A percentile compares a stretch with the other conserved stretches of the same genome.
These are phyloP conservation scores for Eimeria brunetti DNA, from an alignment of 169 alveolate species.

Conservation along the genomic window DNA sequence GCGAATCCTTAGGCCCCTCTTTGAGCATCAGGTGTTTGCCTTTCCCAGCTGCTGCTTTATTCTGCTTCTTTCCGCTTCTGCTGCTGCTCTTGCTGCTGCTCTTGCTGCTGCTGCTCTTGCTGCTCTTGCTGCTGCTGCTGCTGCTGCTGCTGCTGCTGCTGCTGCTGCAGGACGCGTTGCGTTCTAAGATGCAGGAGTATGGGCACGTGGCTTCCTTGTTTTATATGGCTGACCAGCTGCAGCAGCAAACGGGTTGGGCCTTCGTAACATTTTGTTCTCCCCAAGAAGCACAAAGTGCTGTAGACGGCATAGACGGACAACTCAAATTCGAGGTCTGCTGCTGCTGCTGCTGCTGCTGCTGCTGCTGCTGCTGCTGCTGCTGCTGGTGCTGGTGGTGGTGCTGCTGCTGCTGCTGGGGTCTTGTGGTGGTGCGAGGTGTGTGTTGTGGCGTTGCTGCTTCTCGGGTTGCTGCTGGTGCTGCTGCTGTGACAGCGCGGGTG, in stretches of 20 bases:
- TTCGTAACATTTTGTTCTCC: constrained; percentile 50
- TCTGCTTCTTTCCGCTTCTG: background rate
- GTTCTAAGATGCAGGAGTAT: constrained; percentile 39
- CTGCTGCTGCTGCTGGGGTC: background rate
- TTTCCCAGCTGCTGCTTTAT: background rate
- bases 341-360: constrained; percentile 22
- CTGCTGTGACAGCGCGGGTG: background rate
- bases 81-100: background rate
- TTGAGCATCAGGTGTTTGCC: no score
- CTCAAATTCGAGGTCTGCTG: background rate
- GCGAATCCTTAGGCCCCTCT: no score
- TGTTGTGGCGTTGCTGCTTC: background rate
- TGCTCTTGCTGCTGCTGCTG: constrained; percentile 23
- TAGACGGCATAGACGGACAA: constrained; percentile 32
- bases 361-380: constrained; percentile 35
- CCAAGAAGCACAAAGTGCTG: constrained; percentile 65
- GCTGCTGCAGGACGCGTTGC: constrained; percentile 73
- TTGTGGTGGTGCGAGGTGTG: background rate
- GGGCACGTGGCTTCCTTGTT: constrained; percentile 58
- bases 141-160: constrained; percentile 49
- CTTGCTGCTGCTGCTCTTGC: background rate
- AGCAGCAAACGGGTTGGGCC: constrained; percentile 76
- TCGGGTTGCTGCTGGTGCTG: background rate
- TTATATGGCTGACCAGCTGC: constrained; percentile 69
- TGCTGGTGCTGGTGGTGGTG: background rate